Conservation (phyloP, 352 stramenopile species). For the Globisporangium emineosum region DNA sequence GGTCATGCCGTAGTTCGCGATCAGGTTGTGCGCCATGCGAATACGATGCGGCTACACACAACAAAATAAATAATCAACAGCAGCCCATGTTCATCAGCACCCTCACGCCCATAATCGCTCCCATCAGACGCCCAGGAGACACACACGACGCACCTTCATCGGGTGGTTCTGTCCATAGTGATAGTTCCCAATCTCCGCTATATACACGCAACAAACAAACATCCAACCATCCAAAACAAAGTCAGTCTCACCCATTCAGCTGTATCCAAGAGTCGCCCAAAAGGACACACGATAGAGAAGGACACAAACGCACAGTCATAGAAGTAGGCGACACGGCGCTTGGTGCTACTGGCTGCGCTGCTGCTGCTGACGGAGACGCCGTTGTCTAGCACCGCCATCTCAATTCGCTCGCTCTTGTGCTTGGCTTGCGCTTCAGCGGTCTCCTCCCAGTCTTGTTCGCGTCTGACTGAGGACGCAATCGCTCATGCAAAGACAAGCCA, state of each 20-base stretch:
- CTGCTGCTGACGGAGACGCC: slow-evolving; percentile 7
- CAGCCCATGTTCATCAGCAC: too few relatives aligned
- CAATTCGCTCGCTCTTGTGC: not conserved
- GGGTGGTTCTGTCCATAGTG: slow-evolving; percentile 96
- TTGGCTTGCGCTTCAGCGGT: not conserved
- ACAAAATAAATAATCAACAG: not conserved
- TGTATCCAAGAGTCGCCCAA: not conserved
- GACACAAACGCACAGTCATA: slow-evolving; percentile 66
- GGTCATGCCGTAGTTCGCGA: slow-evolving; percentile 99
- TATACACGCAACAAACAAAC: not conserved
- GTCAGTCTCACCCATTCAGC: not conserved
- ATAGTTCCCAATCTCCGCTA: slow-evolving; percentile 98
- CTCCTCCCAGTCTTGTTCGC: not conserved
- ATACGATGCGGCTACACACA: slow-evolving; percentile 93
- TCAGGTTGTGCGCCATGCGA: slow-evolving; percentile 99
- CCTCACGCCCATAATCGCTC: not conserved
- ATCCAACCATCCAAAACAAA: too few relatives aligned
- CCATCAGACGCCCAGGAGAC: slow-evolving; percentile 1
- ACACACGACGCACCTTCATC: slow-evolving; percentile 64
- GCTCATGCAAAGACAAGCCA: slow-evolving; percentile 3
- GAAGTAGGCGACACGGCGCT: slow-evolving; percentile 87
- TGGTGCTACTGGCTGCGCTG: slow-evolving; percentile 31
- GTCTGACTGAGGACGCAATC: slow-evolving; percentile 1
- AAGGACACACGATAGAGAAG: not conserved
- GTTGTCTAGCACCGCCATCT: slow-evolving; percentile 21